These are phyloP conservation scores for Globisporangium emineosum DNA, from an alignment of 352 stramenopile species.

Conservation along the genomic window DNA sequence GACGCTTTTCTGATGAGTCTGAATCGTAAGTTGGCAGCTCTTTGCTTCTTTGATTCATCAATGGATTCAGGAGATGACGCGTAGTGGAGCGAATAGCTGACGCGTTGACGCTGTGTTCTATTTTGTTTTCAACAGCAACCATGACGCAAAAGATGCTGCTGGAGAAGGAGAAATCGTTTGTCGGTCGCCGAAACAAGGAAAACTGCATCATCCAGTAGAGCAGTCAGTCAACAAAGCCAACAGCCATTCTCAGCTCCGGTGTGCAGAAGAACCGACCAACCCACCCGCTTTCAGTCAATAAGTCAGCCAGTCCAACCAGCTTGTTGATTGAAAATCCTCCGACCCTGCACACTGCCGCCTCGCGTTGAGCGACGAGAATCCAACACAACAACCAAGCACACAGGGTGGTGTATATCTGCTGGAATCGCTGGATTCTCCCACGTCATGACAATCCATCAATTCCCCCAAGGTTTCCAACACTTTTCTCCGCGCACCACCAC, in stretches of 20 bases:
- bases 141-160: constrained; percentile 79
- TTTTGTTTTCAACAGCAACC: constrained; percentile 30
- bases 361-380: constrained; percentile 5
- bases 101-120: background rate
- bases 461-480: background rate
- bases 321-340: background rate
- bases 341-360: constrained; percentile 8
- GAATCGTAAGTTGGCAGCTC: constrained; percentile 58
- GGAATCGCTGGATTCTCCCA: background rate
- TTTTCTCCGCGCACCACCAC: background rate
- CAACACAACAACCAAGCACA: constrained; percentile 3
- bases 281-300: background rate
- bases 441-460: background rate
- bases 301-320: background rate
- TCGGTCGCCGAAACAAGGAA: constrained; percentile 69
- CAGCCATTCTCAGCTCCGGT: background rate
- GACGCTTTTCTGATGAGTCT: constrained; percentile 85
- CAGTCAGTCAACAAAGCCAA: background rate
- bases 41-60: background rate
- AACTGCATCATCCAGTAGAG: constrained; percentile 74
- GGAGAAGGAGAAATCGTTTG: constrained; percentile 75
- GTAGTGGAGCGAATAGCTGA: background rate
- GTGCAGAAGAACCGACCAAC: constrained; percentile 3
- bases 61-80: background rate
- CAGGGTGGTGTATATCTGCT: constrained; percentile 14